Evolutionary conservation across 2,329 filamentous ascomycete genomes (phyloP), one percentile per base, ranked within the genome.

Genomic region (Cercospora zeae-maydis): DNA sequence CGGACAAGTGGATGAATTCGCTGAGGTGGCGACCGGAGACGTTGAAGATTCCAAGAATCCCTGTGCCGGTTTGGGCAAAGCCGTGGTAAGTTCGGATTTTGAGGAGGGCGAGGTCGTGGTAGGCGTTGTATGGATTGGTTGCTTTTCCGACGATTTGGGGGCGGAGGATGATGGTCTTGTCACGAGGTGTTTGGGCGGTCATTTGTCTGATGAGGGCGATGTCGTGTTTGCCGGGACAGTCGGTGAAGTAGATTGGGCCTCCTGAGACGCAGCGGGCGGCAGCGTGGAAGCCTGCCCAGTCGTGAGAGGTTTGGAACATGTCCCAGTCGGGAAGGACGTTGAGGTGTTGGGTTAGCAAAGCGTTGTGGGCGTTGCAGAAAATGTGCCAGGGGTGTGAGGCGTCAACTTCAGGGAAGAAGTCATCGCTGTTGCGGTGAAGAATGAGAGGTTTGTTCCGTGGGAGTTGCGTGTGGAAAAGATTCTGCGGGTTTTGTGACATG

Each of bases 201-300:
- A 98, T 93, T 74, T 96, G 88, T 30, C 82, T 77, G 64, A 99
- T 89, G 14, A 99, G 77, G 5, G 82, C 77, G 31, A 92, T 72
- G 71, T 96, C 84, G 75, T 98, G 92, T 63, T 91, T 79, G 0
- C 92, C 93, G 0, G 93, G 93, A 0, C 87, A 84, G 75, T 99
- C 95, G 0, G 93, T 98, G 74, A 99, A 93, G 71, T 96, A 97
- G 42, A 99, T 89, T 0, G 93, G 95, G 0, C 95, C 95, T 8
- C 95, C 95, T 53, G 89, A 93, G 9, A 99, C 82, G 75, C 92
- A 96, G 52, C 95, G 85, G 1, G 92, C 93, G 1, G 95, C 93
- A 4, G 91, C 95, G 70, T 99, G 95, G 73, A 95, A 96, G 0
- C 84, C 85, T 0, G 89, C 90, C 74, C 91, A 96, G 1, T 82